phyloP scores from a whole-genome alignment of 1,284 basidiomycete genomes.

The Ceratobasidium sp. region DNA sequence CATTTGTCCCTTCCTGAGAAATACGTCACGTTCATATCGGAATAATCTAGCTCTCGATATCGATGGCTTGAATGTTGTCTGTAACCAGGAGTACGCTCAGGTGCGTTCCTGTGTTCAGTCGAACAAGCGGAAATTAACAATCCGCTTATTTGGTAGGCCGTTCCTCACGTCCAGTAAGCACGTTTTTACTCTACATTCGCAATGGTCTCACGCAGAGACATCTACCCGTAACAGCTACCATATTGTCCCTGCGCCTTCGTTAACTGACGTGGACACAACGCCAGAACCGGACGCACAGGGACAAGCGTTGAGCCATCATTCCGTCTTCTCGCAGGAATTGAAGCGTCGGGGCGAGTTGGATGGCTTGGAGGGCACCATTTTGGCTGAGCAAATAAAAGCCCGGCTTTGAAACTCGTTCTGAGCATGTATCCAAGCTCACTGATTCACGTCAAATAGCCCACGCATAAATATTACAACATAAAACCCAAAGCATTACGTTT shows the following conservation, averaged over 20 bases:
- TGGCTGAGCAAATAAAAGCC: conserved; percentile 11
- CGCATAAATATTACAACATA: background rate
- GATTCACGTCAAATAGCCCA: background rate
- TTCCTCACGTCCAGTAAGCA: conserved; percentile 27
- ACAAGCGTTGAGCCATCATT: background rate
- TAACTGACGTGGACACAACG: background rate
- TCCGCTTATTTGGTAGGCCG: conserved; percentile 1
- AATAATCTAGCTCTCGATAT: conserved; percentile 66
- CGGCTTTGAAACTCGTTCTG: conserved; percentile 7
- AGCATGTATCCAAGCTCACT: background rate
- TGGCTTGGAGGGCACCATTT: background rate
- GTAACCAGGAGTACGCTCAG: conserved; percentile 72
- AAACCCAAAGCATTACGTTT: background rate
- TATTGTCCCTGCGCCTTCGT: conserved; percentile 15
- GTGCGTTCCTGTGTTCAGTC: conserved; percentile 2
- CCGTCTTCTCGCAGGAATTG: conserved; percentile 13
- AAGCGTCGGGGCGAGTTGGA: conserved; percentile 6
- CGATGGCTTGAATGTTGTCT: conserved; percentile 73
- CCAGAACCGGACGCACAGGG: background rate
- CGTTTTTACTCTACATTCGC: background rate
- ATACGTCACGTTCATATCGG: background rate
- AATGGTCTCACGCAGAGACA: background rate
- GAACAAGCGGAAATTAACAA: background rate
- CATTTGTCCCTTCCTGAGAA: background rate
- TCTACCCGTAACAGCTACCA: background rate